These are phyloP conservation scores for Trypanosoma caninum DNA, from an alignment of 208 protist genomes.

Conservation along the genomic window DNA sequence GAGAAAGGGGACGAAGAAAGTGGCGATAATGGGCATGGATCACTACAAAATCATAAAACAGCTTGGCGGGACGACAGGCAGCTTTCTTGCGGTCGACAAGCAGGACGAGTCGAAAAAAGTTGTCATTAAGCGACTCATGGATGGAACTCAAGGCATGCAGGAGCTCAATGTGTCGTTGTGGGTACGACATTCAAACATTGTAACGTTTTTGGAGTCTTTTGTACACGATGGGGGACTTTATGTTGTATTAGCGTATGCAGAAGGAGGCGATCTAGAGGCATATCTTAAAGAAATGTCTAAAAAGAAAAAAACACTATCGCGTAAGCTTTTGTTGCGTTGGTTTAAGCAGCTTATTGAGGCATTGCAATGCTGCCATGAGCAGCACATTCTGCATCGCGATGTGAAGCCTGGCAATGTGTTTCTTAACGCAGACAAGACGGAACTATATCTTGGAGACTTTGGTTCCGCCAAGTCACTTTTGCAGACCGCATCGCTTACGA, in stretches of 20 bases:
- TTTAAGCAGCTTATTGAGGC: constrained; percentile 77
- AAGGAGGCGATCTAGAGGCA: constrained; percentile 77
- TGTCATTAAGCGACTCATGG: constrained; percentile 77
- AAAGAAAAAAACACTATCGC: constrained; percentile 42
- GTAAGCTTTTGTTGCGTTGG: constrained; percentile 53
- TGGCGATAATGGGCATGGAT: constrained; percentile 69
- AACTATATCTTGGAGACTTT: constrained; percentile 72
- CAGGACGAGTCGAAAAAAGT: constrained; percentile 50
- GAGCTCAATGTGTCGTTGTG: constrained; percentile 75
- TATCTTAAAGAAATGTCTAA: constrained; percentile 42
- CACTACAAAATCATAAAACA: constrained; percentile 75
- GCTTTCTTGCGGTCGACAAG: constrained; percentile 61
- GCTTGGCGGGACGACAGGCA: constrained; percentile 76
- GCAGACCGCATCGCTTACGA: constrained; percentile 26
- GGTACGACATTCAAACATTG: constrained; percentile 76
- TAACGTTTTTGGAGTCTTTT: constrained; percentile 74
- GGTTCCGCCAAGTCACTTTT: constrained; percentile 65
- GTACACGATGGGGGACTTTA: constrained; percentile 65
- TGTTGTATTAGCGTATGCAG: constrained; percentile 78
- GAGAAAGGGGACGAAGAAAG: background rate
- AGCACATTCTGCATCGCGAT: constrained; percentile 85
- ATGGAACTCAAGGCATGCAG: constrained; percentile 63
- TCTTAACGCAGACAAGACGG: constrained; percentile 42
- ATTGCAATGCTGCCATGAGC: constrained; percentile 75
- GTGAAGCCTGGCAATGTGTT: constrained; percentile 92